Base-by-base conservation (phyloP, 768 basidiomycete genomes). In the Mycena vulgaris region DNA sequence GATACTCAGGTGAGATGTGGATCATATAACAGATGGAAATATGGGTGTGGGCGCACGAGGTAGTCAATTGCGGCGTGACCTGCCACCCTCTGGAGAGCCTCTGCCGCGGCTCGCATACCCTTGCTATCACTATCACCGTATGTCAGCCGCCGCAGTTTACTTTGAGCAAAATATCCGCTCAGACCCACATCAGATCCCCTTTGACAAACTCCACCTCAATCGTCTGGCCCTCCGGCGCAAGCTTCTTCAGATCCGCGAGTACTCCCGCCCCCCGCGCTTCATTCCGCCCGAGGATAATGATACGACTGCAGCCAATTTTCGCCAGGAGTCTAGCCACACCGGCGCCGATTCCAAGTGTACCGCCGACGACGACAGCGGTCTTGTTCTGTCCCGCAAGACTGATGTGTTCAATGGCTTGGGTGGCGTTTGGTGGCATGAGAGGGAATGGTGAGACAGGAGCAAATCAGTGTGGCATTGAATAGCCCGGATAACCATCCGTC, bases 341-440 rank as follows among this genome's bases (percentile, higher is more conserved):
- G 3, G 42, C 42, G 10, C 64, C 64, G 25, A 47, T 57, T 25
- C 53, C 64, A 3, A 8, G 16, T 0, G 33, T 49, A 3, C 30
- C 63, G 0, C 53, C 63, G 14, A 56, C 53, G 4, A 65, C 42
- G 30, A 65, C 63, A 14, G 63, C 63, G 8, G 55, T 65, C 40
- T 56, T 65, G n/a, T 48, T 65, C n/a, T 56, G 63, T 21, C 63
- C 63, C 14, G 48, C 33, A 7, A 65, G 53, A 3, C 30, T 33
- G 6, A 65, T 35, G 5, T 48, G 58, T 11, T 37, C 14, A n/a
- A 66, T 33, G 21, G 27, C 56, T 16, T 31, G 7, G n/a, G 52
- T 56, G 21, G 47, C 25, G 48, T 66, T 59, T 2, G 56, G 33
- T 28, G 65, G 28, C 65, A 57, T 66, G 48, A 37, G n/a, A n/a